These are phyloP conservation scores for Auricularia cornea DNA, from an alignment of 768 basidiomycete species.

Conservation along the genomic window DNA sequence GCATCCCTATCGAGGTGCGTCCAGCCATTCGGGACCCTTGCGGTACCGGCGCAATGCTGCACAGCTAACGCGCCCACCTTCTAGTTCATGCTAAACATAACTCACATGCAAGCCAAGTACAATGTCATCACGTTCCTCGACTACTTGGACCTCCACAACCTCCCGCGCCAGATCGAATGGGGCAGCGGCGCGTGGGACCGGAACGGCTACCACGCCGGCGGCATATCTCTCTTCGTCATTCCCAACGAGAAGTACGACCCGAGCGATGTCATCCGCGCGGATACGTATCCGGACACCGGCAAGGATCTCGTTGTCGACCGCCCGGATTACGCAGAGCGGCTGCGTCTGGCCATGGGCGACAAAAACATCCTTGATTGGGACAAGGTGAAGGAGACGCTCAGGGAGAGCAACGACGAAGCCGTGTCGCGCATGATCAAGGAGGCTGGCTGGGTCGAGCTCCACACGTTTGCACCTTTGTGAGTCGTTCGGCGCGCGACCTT, in stretches of 20 bases:
- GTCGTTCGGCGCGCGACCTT: slow-evolving; percentile 11
- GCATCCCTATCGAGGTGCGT: slow-evolving; percentile 15
- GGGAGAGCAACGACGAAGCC: slow-evolving; percentile 18
- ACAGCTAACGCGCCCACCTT: slow-evolving; percentile 10
- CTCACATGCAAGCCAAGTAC: slow-evolving; percentile 29
- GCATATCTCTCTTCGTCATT: slow-evolving; percentile 26
- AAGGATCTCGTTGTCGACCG: slow-evolving; percentile 14
- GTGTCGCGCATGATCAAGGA: slow-evolving; percentile 26
- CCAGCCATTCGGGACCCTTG: neutral
- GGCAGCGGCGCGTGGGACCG: slow-evolving; percentile 33
- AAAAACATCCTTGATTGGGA: slow-evolving; percentile 22
- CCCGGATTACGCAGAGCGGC: slow-evolving; percentile 14
- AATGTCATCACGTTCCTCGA: slow-evolving; percentile 36
- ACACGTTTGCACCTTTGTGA: slow-evolving; percentile 35
- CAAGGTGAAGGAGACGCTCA: slow-evolving; percentile 18
- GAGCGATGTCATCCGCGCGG: slow-evolving; percentile 27
- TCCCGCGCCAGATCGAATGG: slow-evolving; percentile 26
- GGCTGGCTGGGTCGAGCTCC: slow-evolving; percentile 34
- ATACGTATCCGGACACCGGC: slow-evolving; percentile 20
- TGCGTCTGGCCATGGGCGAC: slow-evolving; percentile 15
- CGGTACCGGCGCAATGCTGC: neutral
- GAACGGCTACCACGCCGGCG: slow-evolving; percentile 22
- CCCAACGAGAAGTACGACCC: slow-evolving; percentile 37
- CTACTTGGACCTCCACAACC: slow-evolving; percentile 34
- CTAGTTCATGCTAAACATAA: slow-evolving; percentile 34